These are phyloP conservation scores for Trypanosoma cruzi DNA, from an alignment of 208 protist genomes.

Conservation along the genomic window DNA sequence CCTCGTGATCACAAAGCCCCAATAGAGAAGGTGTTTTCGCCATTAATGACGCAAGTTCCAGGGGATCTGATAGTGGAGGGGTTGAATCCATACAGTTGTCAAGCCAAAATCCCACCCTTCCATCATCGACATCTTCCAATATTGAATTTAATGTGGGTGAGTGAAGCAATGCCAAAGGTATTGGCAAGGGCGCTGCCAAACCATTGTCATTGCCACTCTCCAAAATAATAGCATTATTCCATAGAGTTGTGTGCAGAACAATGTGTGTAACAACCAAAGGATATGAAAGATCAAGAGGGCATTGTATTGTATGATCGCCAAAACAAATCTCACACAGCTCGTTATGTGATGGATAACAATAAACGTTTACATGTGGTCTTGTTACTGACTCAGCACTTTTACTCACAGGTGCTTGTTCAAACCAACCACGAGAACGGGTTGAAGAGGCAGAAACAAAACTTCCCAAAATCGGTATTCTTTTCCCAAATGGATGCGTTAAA, in stretches of 20 bases:
- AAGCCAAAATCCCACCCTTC: slow-evolving; percentile 65
- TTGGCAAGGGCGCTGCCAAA: slow-evolving; percentile 34
- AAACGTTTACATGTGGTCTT: slow-evolving; percentile 50
- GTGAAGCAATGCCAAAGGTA: slow-evolving; percentile 58
- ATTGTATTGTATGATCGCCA: slow-evolving; percentile 49
- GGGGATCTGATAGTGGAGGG: slow-evolving; percentile 39
- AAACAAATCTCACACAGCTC: slow-evolving; percentile 38
- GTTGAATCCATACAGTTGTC: slow-evolving; percentile 59
- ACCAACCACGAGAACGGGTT: slow-evolving; percentile 82
- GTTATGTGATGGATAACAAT: slow-evolving; percentile 61
- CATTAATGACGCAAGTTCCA: slow-evolving; percentile 51
- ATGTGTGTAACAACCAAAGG: slow-evolving; percentile 66
- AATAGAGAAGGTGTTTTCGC: slow-evolving; percentile 45
- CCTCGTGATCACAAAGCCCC: slow-evolving; percentile 47
- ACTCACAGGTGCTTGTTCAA: slow-evolving; percentile 54
- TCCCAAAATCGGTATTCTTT: slow-evolving; percentile 33
- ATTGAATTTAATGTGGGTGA: slow-evolving; percentile 60
- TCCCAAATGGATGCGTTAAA: slow-evolving; percentile 38
- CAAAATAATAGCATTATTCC: slow-evolving; percentile 82
- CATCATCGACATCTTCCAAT: slow-evolving; percentile 32
- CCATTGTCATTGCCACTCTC: slow-evolving; percentile 36
- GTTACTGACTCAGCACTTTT: slow-evolving; percentile 32
- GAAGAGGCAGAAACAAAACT: slow-evolving; percentile 28
- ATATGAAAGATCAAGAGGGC: slow-evolving; percentile 80
- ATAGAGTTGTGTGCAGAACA: slow-evolving; percentile 74